Conservation (phyloP, 805 yeast species). For the Barnettozyma vustinii region DNA sequence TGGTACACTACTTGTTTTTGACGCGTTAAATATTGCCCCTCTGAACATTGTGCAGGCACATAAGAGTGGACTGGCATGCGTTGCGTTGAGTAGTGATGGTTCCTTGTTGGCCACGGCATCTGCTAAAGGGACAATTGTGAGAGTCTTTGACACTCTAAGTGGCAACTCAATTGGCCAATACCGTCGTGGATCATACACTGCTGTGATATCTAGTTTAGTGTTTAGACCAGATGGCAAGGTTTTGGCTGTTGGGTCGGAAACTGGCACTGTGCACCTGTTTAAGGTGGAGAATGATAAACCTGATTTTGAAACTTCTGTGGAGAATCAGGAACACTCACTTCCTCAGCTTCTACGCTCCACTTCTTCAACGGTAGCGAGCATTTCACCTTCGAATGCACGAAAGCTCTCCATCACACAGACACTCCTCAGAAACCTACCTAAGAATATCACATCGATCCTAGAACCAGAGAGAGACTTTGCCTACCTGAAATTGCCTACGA, state of each 20-base stretch:
- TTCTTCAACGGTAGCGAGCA: background rate
- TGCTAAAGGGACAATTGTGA: conserved; percentile 80
- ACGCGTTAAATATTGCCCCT: conserved; percentile 68
- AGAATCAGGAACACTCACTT: conserved; percentile 9
- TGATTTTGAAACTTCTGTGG: background rate
- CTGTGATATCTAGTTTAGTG: conserved; percentile 45
- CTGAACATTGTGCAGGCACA: conserved; percentile 83
- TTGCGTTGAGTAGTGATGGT: conserved; percentile 72
- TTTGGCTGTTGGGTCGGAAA: conserved; percentile 53
- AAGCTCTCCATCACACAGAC: conserved; percentile 24
- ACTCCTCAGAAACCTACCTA: conserved; percentile 23
- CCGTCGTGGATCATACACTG: conserved; percentile 72
- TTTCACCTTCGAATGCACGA: background rate
- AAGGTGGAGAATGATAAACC: conserved; percentile 28
- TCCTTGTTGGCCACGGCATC: conserved; percentile 83
- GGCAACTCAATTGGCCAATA: conserved; percentile 63
- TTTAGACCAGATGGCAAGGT: conserved; percentile 46
- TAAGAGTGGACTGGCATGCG: conserved; percentile 63
- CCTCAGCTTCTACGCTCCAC: conserved; percentile 12
- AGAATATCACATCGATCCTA: conserved; percentile 41
- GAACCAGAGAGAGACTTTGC: conserved; percentile 69
- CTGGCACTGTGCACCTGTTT: conserved; percentile 64
- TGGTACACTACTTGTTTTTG: conserved; percentile 61
- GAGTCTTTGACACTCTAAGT: conserved; percentile 63
- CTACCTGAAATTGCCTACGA: conserved; percentile 38